Percentiles rank a stretch among this genome's conserved stretches.
Conservation (phyloP, 2,329 filamentous ascomycete genomes). For the Aspergillus proliferans region DNA sequence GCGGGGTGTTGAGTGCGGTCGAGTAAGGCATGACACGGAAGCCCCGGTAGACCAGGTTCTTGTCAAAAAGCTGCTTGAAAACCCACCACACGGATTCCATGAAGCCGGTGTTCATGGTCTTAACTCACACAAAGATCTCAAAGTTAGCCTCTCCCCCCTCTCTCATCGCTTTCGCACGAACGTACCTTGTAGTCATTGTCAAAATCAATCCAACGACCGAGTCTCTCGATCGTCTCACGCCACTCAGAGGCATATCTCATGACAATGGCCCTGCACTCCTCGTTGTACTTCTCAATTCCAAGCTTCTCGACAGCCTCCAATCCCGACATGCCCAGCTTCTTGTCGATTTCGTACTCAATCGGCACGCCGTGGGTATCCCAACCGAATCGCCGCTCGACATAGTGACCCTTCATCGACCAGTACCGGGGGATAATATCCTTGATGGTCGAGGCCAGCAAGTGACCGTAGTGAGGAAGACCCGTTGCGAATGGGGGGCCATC, state of each 20-base stretch:
- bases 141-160: background rate
- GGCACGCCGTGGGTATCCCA: conserved; percentile 95
- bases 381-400: conserved; percentile 86
- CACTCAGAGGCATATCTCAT: conserved; percentile 86
- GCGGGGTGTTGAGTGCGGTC: conserved; percentile 77
- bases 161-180: background rate
- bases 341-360: conserved; percentile 96
- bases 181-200: conserved; percentile 88
- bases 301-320: conserved; percentile 80
- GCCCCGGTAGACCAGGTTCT: conserved; percentile 81
- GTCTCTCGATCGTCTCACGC: conserved; percentile 76
- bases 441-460: conserved; percentile 85
- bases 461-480: conserved; percentile 62
- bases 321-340: conserved; percentile 83
- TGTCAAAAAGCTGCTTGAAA: conserved; percentile 87
- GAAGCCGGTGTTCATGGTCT: conserved; percentile 90
- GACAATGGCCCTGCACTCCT: conserved; percentile 84
- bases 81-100: conserved; percentile 98
- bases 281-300: conserved; percentile 84
- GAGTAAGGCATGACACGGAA: conserved; percentile 94
- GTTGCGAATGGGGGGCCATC: conserved; percentile 78
- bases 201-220: conserved; percentile 96
- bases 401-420: conserved; percentile 94
- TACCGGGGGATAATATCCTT: conserved; percentile 96
- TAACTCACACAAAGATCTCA: conserved; percentile 1